Evolutionary conservation across 169 alveolate species (phyloP).

Genomic region (Plasmodium reichenowi): DNA sequence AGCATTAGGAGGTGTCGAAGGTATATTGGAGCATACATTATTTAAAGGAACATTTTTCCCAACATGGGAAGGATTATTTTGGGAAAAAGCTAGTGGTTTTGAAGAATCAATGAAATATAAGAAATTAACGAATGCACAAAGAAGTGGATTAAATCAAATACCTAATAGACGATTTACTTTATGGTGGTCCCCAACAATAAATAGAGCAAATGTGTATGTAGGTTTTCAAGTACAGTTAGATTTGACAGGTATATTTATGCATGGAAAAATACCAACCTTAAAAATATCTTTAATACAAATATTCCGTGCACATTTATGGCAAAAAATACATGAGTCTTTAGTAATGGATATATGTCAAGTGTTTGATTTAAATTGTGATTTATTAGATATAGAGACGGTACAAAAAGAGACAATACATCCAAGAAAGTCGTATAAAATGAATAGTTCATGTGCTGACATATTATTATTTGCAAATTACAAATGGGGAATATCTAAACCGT

Average conservation of each 20-base stretch:
- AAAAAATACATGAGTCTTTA: slow-evolving; percentile 99
- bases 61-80: slow-evolving; percentile 99
- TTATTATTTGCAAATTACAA: slow-evolving; percentile 97
- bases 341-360: slow-evolving; percentile 99
- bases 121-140: slow-evolving; percentile 99
- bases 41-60: slow-evolving; percentile 99
- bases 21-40: slow-evolving; percentile 99
- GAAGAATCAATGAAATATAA: slow-evolving; percentile 99
- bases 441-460: slow-evolving; percentile 99
- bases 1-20: slow-evolving; percentile 99
- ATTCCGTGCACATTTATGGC: slow-evolving; percentile 99
- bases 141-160: slow-evolving; percentile 99
- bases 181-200: slow-evolving; percentile 99
- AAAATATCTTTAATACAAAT: slow-evolving; percentile 99
- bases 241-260: slow-evolving; percentile 99
- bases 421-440: slow-evolving; percentile 99
- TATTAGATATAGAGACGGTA: slow-evolving; percentile 98
- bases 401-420: slow-evolving; percentile 99
- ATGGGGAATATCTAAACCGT: slow-evolving; percentile 98
- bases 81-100: slow-evolving; percentile 99
- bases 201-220: slow-evolving; percentile 99
- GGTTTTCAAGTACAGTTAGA: slow-evolving; percentile 99
- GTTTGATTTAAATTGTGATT: slow-evolving; percentile 98
- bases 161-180: slow-evolving; percentile 99
- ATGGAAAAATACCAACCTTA: slow-evolving; percentile 99